Evolutionary conservation across 495 filamentous ascomycete genomes (phyloP), one percentile per base, ranked within the genome.

Genomic region (Polyplosphaeria fusca): DNA sequence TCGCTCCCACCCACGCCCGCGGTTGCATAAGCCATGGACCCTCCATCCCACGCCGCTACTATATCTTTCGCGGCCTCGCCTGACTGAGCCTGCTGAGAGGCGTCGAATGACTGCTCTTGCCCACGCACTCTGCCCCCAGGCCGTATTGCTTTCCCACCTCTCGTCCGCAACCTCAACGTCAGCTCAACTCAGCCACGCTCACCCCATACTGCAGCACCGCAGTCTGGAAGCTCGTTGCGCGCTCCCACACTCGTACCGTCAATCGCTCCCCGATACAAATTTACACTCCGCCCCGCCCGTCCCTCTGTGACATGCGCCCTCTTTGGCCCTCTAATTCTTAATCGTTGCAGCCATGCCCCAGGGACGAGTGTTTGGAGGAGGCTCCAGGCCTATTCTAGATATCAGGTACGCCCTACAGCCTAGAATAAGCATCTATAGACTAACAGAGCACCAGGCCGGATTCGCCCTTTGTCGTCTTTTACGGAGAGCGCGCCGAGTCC

Each of bases 391-490:
- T 22, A 55, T 57, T 12, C 59, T 71, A 46, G 67, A 70, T 39
- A 67, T 69, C 39, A 50, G 38, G 63, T 66, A 60, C 22, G 63
- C 37, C 5, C 18, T n/a, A 38, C 49, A 27, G 32, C 39, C 23
- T 22, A n/a, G 19, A 26, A 3, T 7, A 26, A 37, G 22, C 16
- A 16, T 2, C 20, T 1, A 24, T 47, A n/a, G n/a, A n/a, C n/a
- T n/a, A 24, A 35, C 20, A 20, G 9, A 35, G 30, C 30, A 35
- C 19, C 46, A 71, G 71, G 16, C 71, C 68, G 18, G 58, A 68
- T 49, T 62, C 61, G 12, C 59, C 65, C 16, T 73, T 70, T 58
- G 64, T 74, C 20, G 67, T 73, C 43, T 69, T 74, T 60, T 53
- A 69, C 50, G 71, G 71, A 55, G 47, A 61, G 46, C 58, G 66